A percentile compares a stretch with the other conserved stretches of the same genome.
These are phyloP conservation scores for Leccinellum rugosiceps DNA, from an alignment of 768 basidiomycete genomes.

Conservation along the genomic window DNA sequence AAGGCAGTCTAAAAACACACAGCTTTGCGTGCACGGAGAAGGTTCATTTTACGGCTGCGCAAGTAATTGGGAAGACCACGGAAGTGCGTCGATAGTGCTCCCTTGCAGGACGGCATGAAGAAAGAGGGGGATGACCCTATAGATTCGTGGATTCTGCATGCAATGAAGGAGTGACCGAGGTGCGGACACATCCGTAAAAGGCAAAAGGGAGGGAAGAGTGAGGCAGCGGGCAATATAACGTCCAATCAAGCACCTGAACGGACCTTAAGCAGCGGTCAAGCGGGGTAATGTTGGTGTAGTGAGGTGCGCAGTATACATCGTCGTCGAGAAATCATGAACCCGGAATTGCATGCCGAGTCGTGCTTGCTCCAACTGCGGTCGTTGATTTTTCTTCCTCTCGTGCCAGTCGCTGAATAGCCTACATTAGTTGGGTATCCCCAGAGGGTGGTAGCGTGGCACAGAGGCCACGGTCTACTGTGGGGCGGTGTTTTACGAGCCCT, in stretches of 20 bases:
- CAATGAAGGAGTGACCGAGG: constrained; percentile 7
- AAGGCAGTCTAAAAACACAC: constrained; percentile 14
- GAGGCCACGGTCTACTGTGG: constrained; percentile 7
- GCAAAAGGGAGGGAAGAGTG: constrained; percentile 12
- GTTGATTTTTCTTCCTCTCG: neutral
- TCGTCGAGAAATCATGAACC: constrained; percentile 10
- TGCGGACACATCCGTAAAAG: constrained; percentile 14
- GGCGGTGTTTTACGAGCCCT: constrained; percentile 24
- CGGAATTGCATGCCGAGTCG: constrained; percentile 9
- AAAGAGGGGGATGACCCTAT: constrained; percentile 10
- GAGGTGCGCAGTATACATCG: constrained; percentile 6
- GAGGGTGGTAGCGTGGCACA: constrained; percentile 7
- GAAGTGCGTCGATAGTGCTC: constrained; percentile 3
- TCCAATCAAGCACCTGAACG: constrained; percentile 16
- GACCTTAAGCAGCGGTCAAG: constrained; percentile 24
- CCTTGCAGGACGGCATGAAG: constrained; percentile 3
- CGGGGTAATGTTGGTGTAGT: constrained; percentile 6
- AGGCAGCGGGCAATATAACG: constrained; percentile 21
- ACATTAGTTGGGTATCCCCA: constrained; percentile 5
- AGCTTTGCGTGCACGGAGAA: constrained; percentile 13
- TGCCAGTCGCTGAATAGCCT: constrained; percentile 18
- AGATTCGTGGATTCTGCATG: constrained; percentile 2
- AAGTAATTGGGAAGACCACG: constrained; percentile 9
- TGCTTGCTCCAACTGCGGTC: constrained; percentile 1
- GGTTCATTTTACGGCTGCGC: constrained; percentile 27